These are phyloP conservation scores for Wilhelminamyces savonicus DNA, from an alignment of 805 yeast species.

Conservation along the genomic window DNA sequence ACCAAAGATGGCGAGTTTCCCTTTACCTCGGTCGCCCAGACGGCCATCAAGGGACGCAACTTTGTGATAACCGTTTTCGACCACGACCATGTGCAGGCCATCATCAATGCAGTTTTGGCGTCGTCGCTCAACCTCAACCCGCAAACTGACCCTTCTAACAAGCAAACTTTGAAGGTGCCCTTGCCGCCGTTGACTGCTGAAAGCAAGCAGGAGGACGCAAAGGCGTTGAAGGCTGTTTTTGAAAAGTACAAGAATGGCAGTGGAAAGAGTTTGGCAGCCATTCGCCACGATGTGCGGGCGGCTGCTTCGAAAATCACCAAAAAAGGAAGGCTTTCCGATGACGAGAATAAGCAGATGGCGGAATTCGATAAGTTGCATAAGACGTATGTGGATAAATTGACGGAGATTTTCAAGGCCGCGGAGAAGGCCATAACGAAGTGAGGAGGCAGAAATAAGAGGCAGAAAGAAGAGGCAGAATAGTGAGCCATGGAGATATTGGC, in stretches of 20 bases:
- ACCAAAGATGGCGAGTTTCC: conserved; percentile 40
- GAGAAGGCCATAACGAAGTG: conserved; percentile 1
- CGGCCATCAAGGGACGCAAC: conserved; percentile 62
- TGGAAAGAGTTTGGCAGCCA: conserved; percentile 32
- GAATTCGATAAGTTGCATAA: conserved; percentile 71
- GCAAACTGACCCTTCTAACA: conserved; percentile 64
- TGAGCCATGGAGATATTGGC: too few species aligned
- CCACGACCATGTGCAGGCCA: conserved; percentile 62
- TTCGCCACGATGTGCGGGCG: conserved; percentile 48
- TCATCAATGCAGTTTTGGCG: conserved; percentile 65
- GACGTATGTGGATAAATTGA: conserved; percentile 51
- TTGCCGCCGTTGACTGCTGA: conserved; percentile 74
- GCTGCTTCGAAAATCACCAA: conserved; percentile 48
- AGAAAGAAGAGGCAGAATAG: too few species aligned
- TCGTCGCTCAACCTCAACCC: conserved; percentile 75
- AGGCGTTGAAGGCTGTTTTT: conserved; percentile 56
- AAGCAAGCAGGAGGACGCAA: conserved; percentile 48
- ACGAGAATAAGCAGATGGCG: conserved; percentile 43
- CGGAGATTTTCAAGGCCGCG: conserved; percentile 26
- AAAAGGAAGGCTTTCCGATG: conserved; percentile 47
- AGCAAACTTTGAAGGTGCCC: conserved; percentile 66
- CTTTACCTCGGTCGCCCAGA: conserved; percentile 65
- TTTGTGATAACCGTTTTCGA: conserved; percentile 82
- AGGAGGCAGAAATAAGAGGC: too few species aligned
- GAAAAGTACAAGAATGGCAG: conserved; percentile 55